A percentile compares a stretch with the other conserved stretches of the same genome.
phyloP scores from a whole-genome alignment of 2,329 filamentous ascomycete species.

The Fusarium torulosum region DNA sequence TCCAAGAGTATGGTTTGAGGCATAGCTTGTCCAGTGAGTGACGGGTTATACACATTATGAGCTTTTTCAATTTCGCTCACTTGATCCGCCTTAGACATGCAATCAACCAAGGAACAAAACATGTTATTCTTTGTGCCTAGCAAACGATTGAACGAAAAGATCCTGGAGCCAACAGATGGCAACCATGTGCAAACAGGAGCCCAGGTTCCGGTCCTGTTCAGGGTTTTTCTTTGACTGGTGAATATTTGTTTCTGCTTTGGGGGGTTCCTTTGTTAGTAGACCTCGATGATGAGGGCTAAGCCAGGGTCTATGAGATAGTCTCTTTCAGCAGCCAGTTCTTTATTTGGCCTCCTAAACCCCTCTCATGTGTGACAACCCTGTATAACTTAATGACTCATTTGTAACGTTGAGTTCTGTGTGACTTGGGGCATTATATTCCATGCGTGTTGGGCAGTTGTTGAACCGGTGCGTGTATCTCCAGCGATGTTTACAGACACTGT shows the following conservation, averaged over 20 bases:
- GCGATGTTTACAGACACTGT: not conserved
- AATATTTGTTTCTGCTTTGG: not conserved
- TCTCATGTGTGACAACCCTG: constrained; percentile 5
- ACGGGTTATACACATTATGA: not conserved
- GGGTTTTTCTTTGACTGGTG: constrained; percentile 12
- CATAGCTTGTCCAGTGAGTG: not conserved
- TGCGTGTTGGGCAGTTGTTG: constrained; percentile 1
- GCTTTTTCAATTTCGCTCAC: constrained; percentile 1
- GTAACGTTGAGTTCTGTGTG: constrained; percentile 29
- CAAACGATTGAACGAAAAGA: constrained; percentile 10
- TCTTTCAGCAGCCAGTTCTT: constrained; percentile 1
- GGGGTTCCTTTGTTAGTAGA: constrained; percentile 9
- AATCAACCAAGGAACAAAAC: constrained; percentile 10
- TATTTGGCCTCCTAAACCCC: constrained; percentile 2
- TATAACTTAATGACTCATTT: constrained; percentile 1
- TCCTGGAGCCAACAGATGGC: constrained; percentile 7
- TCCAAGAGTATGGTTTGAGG: no score
- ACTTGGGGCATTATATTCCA: not conserved
- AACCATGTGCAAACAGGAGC: constrained; percentile 18
- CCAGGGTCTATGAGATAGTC: constrained; percentile 12
- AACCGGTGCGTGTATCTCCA: not conserved
- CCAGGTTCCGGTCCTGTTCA: constrained; percentile 19
- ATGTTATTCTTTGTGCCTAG: constrained; percentile 1
- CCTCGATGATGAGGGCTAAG: not conserved
- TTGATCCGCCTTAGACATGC: not conserved